A percentile compares a stretch with the other conserved stretches of the same genome.
Evolutionary conservation across 2,329 filamentous ascomycete species (phyloP).

Genomic region (Truncatella angustata): DNA sequence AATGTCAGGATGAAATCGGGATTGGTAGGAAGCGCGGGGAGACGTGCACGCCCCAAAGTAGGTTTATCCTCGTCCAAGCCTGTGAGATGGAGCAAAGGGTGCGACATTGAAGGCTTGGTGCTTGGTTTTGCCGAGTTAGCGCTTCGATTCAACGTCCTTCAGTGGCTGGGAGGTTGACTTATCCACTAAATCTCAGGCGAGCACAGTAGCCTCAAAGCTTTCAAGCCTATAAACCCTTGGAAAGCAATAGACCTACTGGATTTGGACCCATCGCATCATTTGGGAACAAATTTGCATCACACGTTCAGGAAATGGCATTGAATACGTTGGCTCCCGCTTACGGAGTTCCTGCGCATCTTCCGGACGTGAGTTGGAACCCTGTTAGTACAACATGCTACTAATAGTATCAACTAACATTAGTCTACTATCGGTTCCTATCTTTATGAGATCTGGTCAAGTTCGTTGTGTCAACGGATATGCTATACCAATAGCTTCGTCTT

Average conservation of each 20-base stretch:
- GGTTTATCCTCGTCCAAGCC: slow-evolving; percentile 2
- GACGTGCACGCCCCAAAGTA: neutral
- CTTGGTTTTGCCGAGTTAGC: slow-evolving; percentile 1
- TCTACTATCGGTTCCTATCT: neutral
- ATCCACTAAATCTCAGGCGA: slow-evolving; percentile 10
- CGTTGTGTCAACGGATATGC: neutral
- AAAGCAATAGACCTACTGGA: slow-evolving; percentile 6
- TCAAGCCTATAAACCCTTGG: too few relatives aligned
- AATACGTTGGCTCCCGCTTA: neutral
- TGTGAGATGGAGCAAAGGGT: neutral
- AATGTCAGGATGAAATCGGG: neutral
- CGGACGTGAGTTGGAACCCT: neutral
- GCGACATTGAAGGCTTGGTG: too few relatives aligned
- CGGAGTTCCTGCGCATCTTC: neutral
- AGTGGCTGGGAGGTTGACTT: neutral
- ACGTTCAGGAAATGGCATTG: neutral
- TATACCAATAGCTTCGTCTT: too few relatives aligned
- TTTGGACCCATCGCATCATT: slow-evolving; percentile 10
- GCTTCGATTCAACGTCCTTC: slow-evolving; percentile 5
- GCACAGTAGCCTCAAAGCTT: too few relatives aligned
- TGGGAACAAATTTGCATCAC: slow-evolving; percentile 8
- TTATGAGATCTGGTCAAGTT: neutral
- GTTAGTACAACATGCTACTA: neutral
- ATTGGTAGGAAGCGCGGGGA: neutral
- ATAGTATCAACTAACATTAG: too few relatives aligned